Base-by-base conservation (phyloP, 768 basidiomycete species). In the Rubroboletus pulcherrimus region DNA sequence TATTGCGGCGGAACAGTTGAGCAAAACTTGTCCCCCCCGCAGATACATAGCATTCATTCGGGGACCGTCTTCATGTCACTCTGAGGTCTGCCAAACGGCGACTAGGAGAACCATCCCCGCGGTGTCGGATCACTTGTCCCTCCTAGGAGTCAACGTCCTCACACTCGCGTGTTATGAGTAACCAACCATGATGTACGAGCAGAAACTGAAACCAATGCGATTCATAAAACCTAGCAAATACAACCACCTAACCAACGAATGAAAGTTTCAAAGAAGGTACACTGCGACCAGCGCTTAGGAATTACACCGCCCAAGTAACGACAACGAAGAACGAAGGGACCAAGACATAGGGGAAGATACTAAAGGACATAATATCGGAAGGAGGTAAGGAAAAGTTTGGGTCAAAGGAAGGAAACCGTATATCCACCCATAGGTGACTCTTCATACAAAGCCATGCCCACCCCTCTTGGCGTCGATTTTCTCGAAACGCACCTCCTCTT, bases 391-490 rank as follows among this genome's bases (percentile, higher is more conserved):
- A 43, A 48, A 21, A 1, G 4, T 19, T 5, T 17, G 2, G 19
- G 31, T 37, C 21, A 26, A 39, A 35, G 9, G n/a, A 21, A 6
- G 42, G 15, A 29, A 53, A 9, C 8, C 15, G 4, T 0, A 21
- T 2, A 11, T 50, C 34, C 7, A 57, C 15, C 10, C 34, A 12
- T 0, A 9, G 19, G 10, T 34, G 34, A 46, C 47, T 51, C 29
- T 56, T 81, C 74, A 95, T 58, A 94, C 92, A 64, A 96, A 96
- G 58, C 91, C 89, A 58, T 78, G 75, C 48, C 91, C 91, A 59
- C 91, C 92, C 60, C 90, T 86, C 74, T 95, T 96, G 53, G 83
- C 82, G 62, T 95, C 92, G 59, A 96, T 95, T 74, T 80, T 88
- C 77, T 82, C 85, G 80, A 96, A 95, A 35, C 93, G 85, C 63